These are phyloP conservation scores for Phaffia rhodozyma DNA, from an alignment of 1,284 basidiomycete genomes.

Conservation along the genomic window DNA sequence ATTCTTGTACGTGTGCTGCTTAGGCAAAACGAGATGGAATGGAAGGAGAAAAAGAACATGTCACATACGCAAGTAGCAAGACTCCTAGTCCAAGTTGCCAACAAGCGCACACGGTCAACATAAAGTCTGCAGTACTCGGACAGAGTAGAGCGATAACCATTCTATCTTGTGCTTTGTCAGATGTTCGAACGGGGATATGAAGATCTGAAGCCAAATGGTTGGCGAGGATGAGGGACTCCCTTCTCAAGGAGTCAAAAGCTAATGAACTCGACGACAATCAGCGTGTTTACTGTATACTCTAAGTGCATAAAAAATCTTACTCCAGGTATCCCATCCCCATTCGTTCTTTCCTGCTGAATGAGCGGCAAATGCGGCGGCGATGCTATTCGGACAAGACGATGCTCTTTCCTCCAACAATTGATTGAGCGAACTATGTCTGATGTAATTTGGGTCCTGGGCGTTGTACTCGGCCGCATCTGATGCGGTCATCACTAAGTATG, in stretches of 20 bases:
- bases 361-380: background rate
- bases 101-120: background rate
- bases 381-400: background rate
- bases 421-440: background rate
- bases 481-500: background rate
- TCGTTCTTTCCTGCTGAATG: background rate
- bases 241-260: background rate
- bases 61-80: conserved; percentile 1
- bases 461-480: background rate
- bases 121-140: background rate
- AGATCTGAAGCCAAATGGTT: background rate
- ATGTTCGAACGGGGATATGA: background rate
- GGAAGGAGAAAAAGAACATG: no score
- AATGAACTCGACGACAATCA: background rate
- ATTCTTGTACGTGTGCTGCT: no score
- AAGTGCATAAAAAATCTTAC: background rate
- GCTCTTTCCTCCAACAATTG: background rate
- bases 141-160: background rate
- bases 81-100: background rate
- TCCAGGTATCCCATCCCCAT: background rate
- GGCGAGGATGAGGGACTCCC: background rate
- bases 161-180: background rate
- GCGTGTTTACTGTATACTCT: no score
- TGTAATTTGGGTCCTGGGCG: no score
- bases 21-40: background rate